phyloP scores from a whole-genome alignment of 495 filamentous ascomycete genomes.

The Penicillium malachiteum region DNA sequence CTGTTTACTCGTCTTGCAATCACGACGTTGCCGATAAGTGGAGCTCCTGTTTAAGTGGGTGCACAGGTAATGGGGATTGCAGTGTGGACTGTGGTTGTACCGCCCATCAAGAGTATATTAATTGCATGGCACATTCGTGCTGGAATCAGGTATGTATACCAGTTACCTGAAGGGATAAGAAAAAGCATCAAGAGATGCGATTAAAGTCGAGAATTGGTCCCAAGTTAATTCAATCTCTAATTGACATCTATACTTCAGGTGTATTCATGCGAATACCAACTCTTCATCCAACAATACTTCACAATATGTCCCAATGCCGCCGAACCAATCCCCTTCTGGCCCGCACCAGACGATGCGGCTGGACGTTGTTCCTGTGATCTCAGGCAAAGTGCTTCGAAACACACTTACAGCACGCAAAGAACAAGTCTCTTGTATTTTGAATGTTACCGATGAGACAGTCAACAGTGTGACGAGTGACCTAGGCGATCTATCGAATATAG shows the following conservation, averaged over 20 bases:
- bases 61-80: slow-evolving; percentile 25
- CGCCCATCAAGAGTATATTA: slow-evolving; percentile 31
- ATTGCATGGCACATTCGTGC: slow-evolving; percentile 32
- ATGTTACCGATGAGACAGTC: slow-evolving; percentile 19
- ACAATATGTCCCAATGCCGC: slow-evolving; percentile 26
- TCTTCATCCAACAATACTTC: slow-evolving; percentile 33
- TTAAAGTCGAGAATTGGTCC: neutral
- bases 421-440: slow-evolving; percentile 21
- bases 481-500: slow-evolving; percentile 14
- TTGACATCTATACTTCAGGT: slow-evolving; percentile 13
- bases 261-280: slow-evolving; percentile 38
- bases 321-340: slow-evolving; percentile 36
- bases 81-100: slow-evolving; percentile 28
- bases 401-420: slow-evolving; percentile 24
- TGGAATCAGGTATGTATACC: slow-evolving; percentile 28
- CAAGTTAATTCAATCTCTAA: neutral
- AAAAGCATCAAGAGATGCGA: neutral
- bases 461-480: slow-evolving; percentile 4
- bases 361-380: slow-evolving; percentile 34
- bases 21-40: slow-evolving; percentile 23
- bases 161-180: neutral
- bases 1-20: slow-evolving; percentile 22
- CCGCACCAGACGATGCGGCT: slow-evolving; percentile 30
- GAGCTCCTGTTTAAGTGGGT: slow-evolving; percentile 21
- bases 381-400: slow-evolving; percentile 24